These are phyloP conservation scores for Musa acuminata DNA, from an alignment of 176 grass and related monocot species.

Conservation along the genomic window DNA sequence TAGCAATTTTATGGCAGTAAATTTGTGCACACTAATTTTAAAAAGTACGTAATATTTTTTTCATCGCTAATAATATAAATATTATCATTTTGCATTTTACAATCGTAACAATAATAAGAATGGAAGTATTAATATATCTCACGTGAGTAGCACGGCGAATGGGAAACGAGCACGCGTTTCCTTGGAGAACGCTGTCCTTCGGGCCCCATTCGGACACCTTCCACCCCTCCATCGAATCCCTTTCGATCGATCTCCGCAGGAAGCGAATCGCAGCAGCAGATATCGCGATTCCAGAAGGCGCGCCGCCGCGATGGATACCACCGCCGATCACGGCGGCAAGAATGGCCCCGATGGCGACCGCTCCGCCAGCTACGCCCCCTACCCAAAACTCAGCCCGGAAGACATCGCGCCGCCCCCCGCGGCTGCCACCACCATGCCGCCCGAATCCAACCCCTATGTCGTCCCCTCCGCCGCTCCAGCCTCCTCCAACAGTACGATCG, in stretches of 20 bases:
- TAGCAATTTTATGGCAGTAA: too few relatives aligned
- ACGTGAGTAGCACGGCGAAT: too few relatives aligned
- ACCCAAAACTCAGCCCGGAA: slow-evolving; percentile 46
- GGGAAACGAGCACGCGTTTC: too few relatives aligned
- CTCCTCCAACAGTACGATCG: slow-evolving; percentile 46
- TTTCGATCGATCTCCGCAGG: neutral
- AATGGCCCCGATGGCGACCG: slow-evolving; percentile 6
- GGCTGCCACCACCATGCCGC: slow-evolving; percentile 34
- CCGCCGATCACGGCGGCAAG: slow-evolving; percentile 2
- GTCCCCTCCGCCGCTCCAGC: slow-evolving; percentile 28
- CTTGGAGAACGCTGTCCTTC: too few relatives aligned
- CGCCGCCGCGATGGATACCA: slow-evolving; percentile 11
- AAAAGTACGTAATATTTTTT: too few relatives aligned
- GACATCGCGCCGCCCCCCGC: slow-evolving; percentile 40
- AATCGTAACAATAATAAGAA: too few relatives aligned
- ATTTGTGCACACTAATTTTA: too few relatives aligned
- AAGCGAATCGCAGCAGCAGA: neutral
- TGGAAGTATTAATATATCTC: too few relatives aligned
- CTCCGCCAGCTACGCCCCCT: slow-evolving; percentile 30
- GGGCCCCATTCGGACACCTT: too few relatives aligned
- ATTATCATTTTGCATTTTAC: too few relatives aligned
- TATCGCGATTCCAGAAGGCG: neutral
- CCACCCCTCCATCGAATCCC: too few relatives aligned
- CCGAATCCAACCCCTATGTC: slow-evolving; percentile 66
- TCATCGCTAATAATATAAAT: too few relatives aligned